Base-by-base conservation (phyloP, 208 protist species). In the Acanthamoeba lugdunensis region DNA sequence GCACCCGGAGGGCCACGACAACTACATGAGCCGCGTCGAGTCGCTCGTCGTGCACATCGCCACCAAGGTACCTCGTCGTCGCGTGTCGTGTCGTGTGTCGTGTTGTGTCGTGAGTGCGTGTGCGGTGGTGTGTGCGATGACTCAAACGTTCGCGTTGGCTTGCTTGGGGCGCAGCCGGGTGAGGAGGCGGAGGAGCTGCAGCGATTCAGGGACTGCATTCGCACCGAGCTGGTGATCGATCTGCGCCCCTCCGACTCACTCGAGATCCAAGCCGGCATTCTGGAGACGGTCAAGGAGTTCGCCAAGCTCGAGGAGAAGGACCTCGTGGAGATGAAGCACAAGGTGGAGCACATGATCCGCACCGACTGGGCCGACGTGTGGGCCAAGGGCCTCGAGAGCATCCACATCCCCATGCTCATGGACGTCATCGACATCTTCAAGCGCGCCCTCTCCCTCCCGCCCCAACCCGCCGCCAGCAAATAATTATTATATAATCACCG, bases 351-450 rank as follows among this genome's bases (percentile, higher is more conserved):
- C 45, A 84, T 84, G 75, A 56, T 84, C 45, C 13, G 16, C 11
- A 33, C 11, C 7, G 75, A 84, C 75, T 84, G 75, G 75, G 75
- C 75, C 25, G 75, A 84, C 75, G 75, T 84, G 7, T 84, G 75
- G 75, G 75, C 75, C 75, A 56, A 84, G 8, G 75, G 33, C 11
- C 25, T 84, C 25, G 75, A 84, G 33, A 48, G 75, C 33, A 84
- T 84, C 45, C 33, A 58, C 48, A 58, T 84, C 28, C 75, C 33
- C 16, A 56, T 84, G 45, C 45, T 84, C 75, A 84, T 84, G 75
- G 75, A 84, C 21, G 33, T 56, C 14, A 48, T 58, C 45, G 48
- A 84, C 37, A 84, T 58, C 13, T 84, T 6, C 33, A 84, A 84
- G 45, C 75, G 30, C 8, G 48, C 75, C 45, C 45, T 56, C 13